phyloP scores from a whole-genome alignment of 345 rosid species.

The Lepidium sativum region DNA sequence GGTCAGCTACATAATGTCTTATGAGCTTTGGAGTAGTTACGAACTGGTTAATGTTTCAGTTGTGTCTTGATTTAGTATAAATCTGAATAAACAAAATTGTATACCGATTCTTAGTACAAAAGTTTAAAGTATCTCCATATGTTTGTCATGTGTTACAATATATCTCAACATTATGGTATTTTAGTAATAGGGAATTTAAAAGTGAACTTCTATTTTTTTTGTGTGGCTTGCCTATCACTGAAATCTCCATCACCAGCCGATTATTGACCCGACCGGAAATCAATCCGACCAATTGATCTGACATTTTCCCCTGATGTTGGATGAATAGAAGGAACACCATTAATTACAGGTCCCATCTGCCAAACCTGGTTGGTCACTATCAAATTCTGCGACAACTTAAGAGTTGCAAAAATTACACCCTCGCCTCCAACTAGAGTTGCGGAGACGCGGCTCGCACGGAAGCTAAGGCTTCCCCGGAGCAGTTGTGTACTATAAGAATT shows the following conservation, averaged over 20 bases:
- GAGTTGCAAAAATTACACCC: slow-evolving; percentile 56
- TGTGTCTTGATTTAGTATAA: too few relatives aligned
- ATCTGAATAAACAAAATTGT: too few relatives aligned
- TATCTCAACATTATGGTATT: too few relatives aligned
- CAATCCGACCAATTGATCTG: slow-evolving; percentile 28
- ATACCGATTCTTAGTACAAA: background rate
- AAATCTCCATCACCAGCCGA: slow-evolving; percentile 20
- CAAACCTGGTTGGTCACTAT: slow-evolving; percentile 46
- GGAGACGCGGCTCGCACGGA: slow-evolving; percentile 30
- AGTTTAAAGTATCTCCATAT: background rate
- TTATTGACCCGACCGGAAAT: slow-evolving; percentile 42
- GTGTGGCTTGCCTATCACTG: slow-evolving; percentile 27
- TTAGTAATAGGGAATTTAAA: background rate
- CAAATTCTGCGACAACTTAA: slow-evolving; percentile 30
- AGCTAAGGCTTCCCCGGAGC: slow-evolving; percentile 29
- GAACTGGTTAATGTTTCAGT: too few relatives aligned
- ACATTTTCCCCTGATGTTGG: slow-evolving; percentile 1
- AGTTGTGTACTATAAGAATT: background rate
- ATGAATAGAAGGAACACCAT: slow-evolving; percentile 1
- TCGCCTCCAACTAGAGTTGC: slow-evolving; percentile 25
- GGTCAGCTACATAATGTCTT: too few relatives aligned
- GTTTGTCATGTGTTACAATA: too few relatives aligned
- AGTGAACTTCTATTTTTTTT: slow-evolving; percentile 60
- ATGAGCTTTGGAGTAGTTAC: too few relatives aligned
- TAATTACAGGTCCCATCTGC: slow-evolving; percentile 48